Conservation (phyloP, 1,284 basidiomycete species). For the Malassezia yamatoensis region DNA sequence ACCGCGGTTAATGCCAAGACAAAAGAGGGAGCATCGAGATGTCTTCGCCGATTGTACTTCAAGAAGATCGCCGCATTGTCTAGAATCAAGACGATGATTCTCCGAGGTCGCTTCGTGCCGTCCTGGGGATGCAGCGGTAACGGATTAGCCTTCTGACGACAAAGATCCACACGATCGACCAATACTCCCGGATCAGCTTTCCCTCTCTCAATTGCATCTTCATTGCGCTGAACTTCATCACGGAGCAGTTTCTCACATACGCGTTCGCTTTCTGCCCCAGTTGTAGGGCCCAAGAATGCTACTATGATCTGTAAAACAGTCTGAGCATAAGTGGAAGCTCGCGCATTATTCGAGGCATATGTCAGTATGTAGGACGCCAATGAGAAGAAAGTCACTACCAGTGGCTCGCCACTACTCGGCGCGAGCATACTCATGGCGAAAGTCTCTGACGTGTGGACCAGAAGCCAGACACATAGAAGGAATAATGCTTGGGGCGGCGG, state of each 20-base stretch:
- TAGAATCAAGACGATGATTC: slow-evolving; percentile 28
- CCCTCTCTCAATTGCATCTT: not conserved
- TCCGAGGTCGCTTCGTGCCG: slow-evolving; percentile 21
- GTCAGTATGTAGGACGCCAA: slow-evolving; percentile 31
- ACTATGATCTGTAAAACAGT: slow-evolving; percentile 25
- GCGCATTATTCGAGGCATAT: slow-evolving; percentile 25
- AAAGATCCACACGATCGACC: slow-evolving; percentile 21
- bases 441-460: slow-evolving; percentile 3
- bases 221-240: slow-evolving; percentile 3
- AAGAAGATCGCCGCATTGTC: slow-evolving; percentile 28
- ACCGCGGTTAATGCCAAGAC: slow-evolving; percentile 27
- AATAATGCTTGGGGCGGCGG: slow-evolving; percentile 5
- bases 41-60: slow-evolving; percentile 38
- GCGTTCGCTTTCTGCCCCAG: not conserved
- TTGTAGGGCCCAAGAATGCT: slow-evolving; percentile 20
- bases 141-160: slow-evolving; percentile 27
- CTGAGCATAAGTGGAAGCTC: slow-evolving; percentile 26
- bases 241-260: slow-evolving; percentile 2
- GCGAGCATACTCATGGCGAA: not conserved
- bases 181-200: not conserved
- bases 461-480: slow-evolving; percentile 14
- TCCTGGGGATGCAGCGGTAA: slow-evolving; percentile 22
- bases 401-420: slow-evolving; percentile 11
- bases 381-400: slow-evolving; percentile 21
- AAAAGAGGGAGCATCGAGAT: slow-evolving; percentile 26